phyloP scores from a whole-genome alignment of 1,284 basidiomycete genomes.

The Rhodotorula mucilaginosa region DNA sequence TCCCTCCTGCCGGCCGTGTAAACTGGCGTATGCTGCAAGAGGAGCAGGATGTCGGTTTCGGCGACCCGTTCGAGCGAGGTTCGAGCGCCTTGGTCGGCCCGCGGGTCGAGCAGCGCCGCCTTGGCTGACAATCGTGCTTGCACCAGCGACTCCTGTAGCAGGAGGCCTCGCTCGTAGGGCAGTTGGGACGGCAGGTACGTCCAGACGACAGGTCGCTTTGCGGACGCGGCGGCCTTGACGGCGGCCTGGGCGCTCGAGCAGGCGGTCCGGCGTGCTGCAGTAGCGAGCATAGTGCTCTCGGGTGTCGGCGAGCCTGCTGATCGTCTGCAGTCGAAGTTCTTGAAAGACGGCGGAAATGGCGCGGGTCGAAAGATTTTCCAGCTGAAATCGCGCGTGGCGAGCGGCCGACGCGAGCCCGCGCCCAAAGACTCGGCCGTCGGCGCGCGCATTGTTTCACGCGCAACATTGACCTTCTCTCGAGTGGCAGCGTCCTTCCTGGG shows the following conservation, averaged over 20 bases:
- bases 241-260: slow-evolving; percentile 1
- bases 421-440: no score
- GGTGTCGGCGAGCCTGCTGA: neutral
- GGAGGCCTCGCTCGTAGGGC: slow-evolving; percentile 31
- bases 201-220: slow-evolving; percentile 22
- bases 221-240: neutral
- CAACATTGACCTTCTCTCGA: no score
- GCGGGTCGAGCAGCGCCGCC: slow-evolving; percentile 60
- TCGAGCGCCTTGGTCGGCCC: slow-evolving; percentile 54
- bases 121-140: slow-evolving; percentile 43
- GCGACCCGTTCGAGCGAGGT: slow-evolving; percentile 46
- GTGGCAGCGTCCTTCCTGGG: no score
- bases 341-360: no score
- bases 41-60: slow-evolving; percentile 53
- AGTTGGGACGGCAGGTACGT: slow-evolving; percentile 32
- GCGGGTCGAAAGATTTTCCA: no score
- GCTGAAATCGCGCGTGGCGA: no score
- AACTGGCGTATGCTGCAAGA: slow-evolving; percentile 79
- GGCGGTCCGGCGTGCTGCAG: neutral
- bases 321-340: no score
- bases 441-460: no score
- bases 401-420: no score
- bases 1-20: slow-evolving; percentile 91
- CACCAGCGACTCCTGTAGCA: slow-evolving; percentile 39
- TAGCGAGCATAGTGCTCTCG: neutral